phyloP scores from a whole-genome alignment of 352 stramenopile species.

The Pilasporangium apinafurcum region DNA sequence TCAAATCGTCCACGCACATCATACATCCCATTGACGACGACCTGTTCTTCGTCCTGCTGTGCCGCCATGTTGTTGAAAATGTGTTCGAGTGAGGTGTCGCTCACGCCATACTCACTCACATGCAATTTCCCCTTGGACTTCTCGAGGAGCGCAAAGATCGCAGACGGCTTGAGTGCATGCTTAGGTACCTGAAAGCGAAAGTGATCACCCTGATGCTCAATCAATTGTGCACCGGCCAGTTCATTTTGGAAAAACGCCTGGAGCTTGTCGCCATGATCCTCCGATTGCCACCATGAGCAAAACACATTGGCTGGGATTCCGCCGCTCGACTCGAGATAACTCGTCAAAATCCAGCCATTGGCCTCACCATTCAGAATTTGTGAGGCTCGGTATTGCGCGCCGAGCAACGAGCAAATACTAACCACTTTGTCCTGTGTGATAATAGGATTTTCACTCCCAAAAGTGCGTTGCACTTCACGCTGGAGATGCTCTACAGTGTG shows the following conservation, averaged over 20 bases:
- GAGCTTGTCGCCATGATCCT: constrained; percentile 29
- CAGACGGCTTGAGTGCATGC: constrained; percentile 27
- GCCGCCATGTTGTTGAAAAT: constrained; percentile 92
- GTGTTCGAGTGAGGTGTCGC: constrained; percentile 87
- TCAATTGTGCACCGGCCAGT: constrained; percentile 28
- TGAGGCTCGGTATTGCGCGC: constrained; percentile 15
- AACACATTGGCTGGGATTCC: constrained; percentile 49
- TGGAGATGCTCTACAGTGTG: constrained; percentile 5
- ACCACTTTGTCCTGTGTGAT: constrained; percentile 22
- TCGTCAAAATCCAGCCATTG: constrained; percentile 33
- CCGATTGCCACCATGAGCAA: constrained; percentile 47
- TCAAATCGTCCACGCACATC: neutral
- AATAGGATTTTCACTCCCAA: constrained; percentile 2
- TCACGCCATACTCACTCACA: constrained; percentile 87
- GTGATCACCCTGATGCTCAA: constrained; percentile 60
- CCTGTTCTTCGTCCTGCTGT: constrained; percentile 54
- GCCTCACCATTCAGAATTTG: constrained; percentile 26
- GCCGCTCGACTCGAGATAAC: constrained; percentile 33
- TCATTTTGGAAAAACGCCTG: constrained; percentile 33
- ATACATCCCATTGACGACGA: constrained; percentile 36
- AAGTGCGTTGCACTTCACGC: constrained; percentile 7
- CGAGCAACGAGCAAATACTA: constrained; percentile 23
- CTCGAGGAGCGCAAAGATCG: constrained; percentile 81
- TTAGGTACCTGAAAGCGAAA: constrained; percentile 74
- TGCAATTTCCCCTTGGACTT: constrained; percentile 39